Base-by-base conservation (phyloP, 805 yeast genomes). In the Starmerella stigmatis region DNA sequence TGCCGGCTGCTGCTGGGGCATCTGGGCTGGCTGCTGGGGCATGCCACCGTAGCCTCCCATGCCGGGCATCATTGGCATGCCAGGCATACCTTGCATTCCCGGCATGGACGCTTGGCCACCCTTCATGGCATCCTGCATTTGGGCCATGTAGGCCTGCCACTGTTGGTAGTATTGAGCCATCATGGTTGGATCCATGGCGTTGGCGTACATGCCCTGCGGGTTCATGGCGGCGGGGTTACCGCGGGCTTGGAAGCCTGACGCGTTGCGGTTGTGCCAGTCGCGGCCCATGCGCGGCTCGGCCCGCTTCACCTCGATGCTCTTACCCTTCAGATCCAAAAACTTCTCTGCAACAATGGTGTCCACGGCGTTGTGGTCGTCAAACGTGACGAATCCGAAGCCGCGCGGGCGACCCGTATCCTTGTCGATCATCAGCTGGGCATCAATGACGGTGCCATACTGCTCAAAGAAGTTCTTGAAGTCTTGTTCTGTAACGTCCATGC, bases 371-470 rank as follows among this genome's bases (percentile, higher is more conserved):
- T 94, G 94, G 16, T 94, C 76, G 60, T 89, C 97, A 65, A 82
- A 89, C 12, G 98, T 89, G 52, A 89, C 86, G 64, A 89, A 89
- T 1, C 98, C 98, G 64, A 86, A 89, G 21, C 98, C 98, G 68
- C 97, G 76, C 2, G 96, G 86, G 60, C 94, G 77, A 48, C 97
- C 96, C 4, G 96, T 84, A 63, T 88, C 96, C 65, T 89, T 92
- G 64, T 89, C 96, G 55, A 89, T 75, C 98, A 89, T 89, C 55
- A 89, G 74, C 66, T 88, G 96, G 41, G 96, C 94, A 65, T 92
- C 97, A 57, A 89, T 82, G 47, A 89, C 88, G 33, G 78, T 76
- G 56, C 96, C 97, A 64, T 80, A 89, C 64, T 81, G 81, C 45
- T 83, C 75, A 60, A 89, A 89, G 64, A 83, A 86, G 41, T 75